Evolutionary conservation across 257 asterid genomes (phyloP), one percentile per base, ranked within the genome.

Genomic region (Perilla frutescens): DNA sequence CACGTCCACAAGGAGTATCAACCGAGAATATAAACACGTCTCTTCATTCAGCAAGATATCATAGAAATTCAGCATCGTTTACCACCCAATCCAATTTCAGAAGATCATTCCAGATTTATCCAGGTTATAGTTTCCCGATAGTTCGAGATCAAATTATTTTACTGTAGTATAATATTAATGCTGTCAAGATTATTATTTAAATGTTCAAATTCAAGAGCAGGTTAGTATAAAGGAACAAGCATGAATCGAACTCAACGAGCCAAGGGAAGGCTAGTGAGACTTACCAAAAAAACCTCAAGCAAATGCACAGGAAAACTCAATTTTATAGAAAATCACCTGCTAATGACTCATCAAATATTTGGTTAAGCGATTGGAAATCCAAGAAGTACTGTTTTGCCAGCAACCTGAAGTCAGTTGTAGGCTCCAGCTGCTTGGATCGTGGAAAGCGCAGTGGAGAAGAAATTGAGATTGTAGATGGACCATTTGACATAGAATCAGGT

Each of bases 371-470:
- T 80, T 88, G 87, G 73, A 80, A 79, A 73, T 86, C 96, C 68
- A 87, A 71, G 87, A 92, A 92, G 80, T 90, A 92, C 83, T 90
- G 96, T 77, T 86, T 87, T 66, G 98, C 98, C 87, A 92, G 86
- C 72, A 84, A 84, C 81, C 96, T 88, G 83, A 87, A 92, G 82
- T 87, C 96, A 79, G 73, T 83, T 62, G 81, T 64, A 70, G 89
- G 87, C 77, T 80, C 94, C 89, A 86, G 87, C 83, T 77, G 84
- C 84, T 91, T 88, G 82, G 81, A 79, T 68, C 89, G 84, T 9
- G 98, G 96, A 72, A 92, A 87, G 81, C 90, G 86, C 87, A 92
- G 71, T 20, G 96, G 98, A 43, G 98, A 92, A 79, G 87, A 82
- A 73, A 92, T 85, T 71, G 91, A 81, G 80, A 92, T 90, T 73